Base-by-base conservation (phyloP, 768 basidiomycete genomes). In the Scleroderma bovista region DNA sequence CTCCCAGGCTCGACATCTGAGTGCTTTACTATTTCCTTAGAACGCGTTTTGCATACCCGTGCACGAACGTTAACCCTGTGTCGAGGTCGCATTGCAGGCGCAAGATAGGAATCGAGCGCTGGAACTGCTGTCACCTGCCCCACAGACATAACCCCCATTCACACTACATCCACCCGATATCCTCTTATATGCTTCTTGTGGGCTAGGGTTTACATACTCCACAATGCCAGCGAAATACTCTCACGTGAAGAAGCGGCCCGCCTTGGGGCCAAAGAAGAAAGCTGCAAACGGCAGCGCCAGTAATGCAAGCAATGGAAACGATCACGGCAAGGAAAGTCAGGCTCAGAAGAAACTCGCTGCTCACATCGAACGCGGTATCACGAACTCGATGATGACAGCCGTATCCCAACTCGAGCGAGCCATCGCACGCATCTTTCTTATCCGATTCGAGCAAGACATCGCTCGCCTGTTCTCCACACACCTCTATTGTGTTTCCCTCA, bases 371-470 rank as follows among this genome's bases (percentile, higher is more conserved):
- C 73, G 74, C 20, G 70, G 72, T 40, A 69, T 86, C 46, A 71
- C 79, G 26, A 75, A 76, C 60, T 75, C 82, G 34, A 36, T 36
- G 12, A 72, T 82, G 70, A 63, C 77, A 1, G 76, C 81, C n/a
- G 78, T 83, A 33, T 76, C 85, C 1, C 75, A 81, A 52, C 74
- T 87, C 50, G 85, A 86, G 60, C 78, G 80, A 6, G 74, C 81
- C 44, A 87, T 87, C 54, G 77, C 86, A 12, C 77, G 79, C 24
- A 75, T 87, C 48, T 74, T 87, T 10, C 72, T 87, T 51, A 58
- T 85, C 31, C 81, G 86, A 39, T 87, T 81, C 60, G 81, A 87
- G 48, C 83, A 84, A 47, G 86, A 88, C 65, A 85, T 88, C 36
- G 80, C 81, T 3, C 79, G 86, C 20, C 76, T 88, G 12, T 87